Base-by-base conservation (phyloP, 2,329 filamentous ascomycete species). In the Cladosporium sp. region DNA sequence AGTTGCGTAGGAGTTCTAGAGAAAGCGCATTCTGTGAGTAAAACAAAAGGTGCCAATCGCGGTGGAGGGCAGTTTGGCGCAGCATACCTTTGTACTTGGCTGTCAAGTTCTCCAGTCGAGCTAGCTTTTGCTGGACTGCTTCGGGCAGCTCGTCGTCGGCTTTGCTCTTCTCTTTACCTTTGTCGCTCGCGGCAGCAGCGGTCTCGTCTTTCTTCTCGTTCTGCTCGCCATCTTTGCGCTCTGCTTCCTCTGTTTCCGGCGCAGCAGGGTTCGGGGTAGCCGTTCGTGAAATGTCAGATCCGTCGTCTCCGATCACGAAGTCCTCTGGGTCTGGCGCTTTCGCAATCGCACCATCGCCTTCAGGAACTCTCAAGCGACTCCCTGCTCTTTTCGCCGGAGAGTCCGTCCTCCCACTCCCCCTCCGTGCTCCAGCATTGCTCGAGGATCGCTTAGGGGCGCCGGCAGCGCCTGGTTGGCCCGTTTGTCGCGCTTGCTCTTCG, bases 71-170 rank as follows among this genome's bases (percentile, higher is more conserved):
- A 46, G 34, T 65, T 49, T 65, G 61, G 53, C 39, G 58, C 48
- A 67, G 61, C 64, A 65, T 83, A 93, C 91, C 92, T 75, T 91
- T 88, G 77, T 98, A 98, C 65, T 91, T 92, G 5, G 88, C 84
- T 75, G 97, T 94, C 23, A 98, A 82, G 77, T 93, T 97, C 65
- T 96, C 93, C n/a, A 98, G 82, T 77, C 92, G 94, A 67, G 90
- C 87, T 69, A 98, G 79, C 76, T 89, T 93, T 32, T 86, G 83
- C 65, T 86, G 87, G 30, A 97, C 84, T 58, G 97, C 92, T 3
- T 88, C 84, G 0, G 92, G 85, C 34, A 97, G 78, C 63, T 92
- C 91, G 26, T 73, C 58, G 16, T 67, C 69, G 39, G 39, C 39
- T n/a, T 74, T 69, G 25, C 72, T 71, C 21, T 69, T 71, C 46